Evolutionary conservation across 2,329 filamentous ascomycete species (phyloP), one percentile per base, ranked within the genome.

Genomic region (Ceratocystis huliohia): DNA sequence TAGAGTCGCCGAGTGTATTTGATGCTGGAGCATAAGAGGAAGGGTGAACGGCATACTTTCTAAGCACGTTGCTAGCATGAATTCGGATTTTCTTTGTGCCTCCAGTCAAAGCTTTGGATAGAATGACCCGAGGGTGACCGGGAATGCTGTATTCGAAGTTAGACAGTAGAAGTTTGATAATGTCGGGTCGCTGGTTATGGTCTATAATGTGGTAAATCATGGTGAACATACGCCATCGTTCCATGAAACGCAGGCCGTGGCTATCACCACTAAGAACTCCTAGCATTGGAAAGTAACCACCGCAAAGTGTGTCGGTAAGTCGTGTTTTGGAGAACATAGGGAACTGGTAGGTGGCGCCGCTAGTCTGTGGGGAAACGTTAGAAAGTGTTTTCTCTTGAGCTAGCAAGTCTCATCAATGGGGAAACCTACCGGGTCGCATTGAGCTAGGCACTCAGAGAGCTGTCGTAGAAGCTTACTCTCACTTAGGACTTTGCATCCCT

Each of bases 151-250:
- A 99, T 76, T 99, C 93, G 76, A 99, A 92, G 72, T 92, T 94
- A 62, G 88, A 87, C 7, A 99, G 81, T 41, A 99, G 82, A 8
- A 93, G 82, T 73, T 92, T 91, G 73, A 97, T 91, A 68, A 99
- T 80, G 74, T 99, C 94, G 59, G 93, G 91, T 1, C 94, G 88
- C 74, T 94, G 88, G 71, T 89, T 91, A 57, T 96, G 80, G 73
- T 97, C 93, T 67, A 96, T 84, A 69, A 99, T 96, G 75, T 97
- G 94, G 74, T 99, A 99, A 81, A 97, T 95, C 91, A 99, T 99
- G 75, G 97, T 97, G 77, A 96, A 92, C 82, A 99, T 95, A 71
- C 91, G 90, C 93, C 94, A 97, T 71, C 91, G 82, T 74, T 97
- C 93, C 73, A 99, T 84, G 77, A 99, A 93, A 69, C 88, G 85